phyloP scores from a whole-genome alignment of 805 yeast genomes.

The Lipomyces lipofer region DNA sequence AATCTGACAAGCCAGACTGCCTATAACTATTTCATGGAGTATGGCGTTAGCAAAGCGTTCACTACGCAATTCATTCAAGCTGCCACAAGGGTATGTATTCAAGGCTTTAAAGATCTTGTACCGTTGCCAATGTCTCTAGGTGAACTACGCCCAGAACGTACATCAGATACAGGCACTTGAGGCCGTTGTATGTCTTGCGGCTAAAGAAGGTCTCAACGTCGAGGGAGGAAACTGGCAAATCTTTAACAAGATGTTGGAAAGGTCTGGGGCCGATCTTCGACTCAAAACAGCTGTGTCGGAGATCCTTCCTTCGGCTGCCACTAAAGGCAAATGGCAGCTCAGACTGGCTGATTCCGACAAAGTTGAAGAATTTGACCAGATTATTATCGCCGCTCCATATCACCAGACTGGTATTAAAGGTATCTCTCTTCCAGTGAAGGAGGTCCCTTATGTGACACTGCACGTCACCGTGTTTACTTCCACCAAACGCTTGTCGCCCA shows the following conservation, averaged over 20 bases:
- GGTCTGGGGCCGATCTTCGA: slow-evolving; percentile 40
- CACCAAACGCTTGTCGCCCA: slow-evolving; percentile 32
- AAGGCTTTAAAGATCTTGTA: no score
- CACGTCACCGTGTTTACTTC: slow-evolving; percentile 44
- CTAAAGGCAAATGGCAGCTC: slow-evolving; percentile 27
- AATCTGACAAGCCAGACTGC: slow-evolving; percentile 37
- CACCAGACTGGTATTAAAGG: slow-evolving; percentile 38
- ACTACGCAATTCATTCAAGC: slow-evolving; percentile 43
- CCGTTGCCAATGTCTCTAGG: not conserved
- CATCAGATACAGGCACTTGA: slow-evolving; percentile 49
- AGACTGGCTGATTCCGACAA: not conserved
- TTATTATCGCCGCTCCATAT: slow-evolving; percentile 49
- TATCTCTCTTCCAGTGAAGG: slow-evolving; percentile 19
- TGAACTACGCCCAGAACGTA: slow-evolving; percentile 47
- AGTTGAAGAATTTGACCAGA: slow-evolving; percentile 43
- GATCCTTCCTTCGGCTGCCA: slow-evolving; percentile 21
- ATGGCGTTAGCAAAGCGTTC: slow-evolving; percentile 34
- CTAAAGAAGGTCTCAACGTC: slow-evolving; percentile 42
- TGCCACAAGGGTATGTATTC: slow-evolving; percentile 41
- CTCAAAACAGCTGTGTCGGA: slow-evolving; percentile 39
- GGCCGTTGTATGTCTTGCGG: slow-evolving; percentile 45
- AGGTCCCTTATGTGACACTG: slow-evolving; percentile 44
- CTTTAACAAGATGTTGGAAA: slow-evolving; percentile 45
- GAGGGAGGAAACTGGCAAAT: slow-evolving; percentile 50
- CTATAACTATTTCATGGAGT: slow-evolving; percentile 4